These are phyloP conservation scores for Dendryphion nanum DNA, from an alignment of 2,329 filamentous ascomycete genomes.

Conservation along the genomic window DNA sequence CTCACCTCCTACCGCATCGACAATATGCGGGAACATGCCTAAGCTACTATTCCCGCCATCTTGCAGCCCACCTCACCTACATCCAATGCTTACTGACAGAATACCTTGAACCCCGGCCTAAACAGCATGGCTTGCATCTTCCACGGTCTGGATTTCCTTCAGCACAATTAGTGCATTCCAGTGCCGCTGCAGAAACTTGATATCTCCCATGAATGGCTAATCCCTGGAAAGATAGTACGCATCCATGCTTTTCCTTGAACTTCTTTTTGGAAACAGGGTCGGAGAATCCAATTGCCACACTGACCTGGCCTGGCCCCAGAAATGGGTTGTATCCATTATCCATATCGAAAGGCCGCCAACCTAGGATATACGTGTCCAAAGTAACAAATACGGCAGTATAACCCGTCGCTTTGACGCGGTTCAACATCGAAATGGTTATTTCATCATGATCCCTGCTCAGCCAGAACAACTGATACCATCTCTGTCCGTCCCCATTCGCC, in stretches of 20 bases:
- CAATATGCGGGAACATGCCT: constrained; percentile 57
- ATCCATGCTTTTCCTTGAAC: constrained; percentile 50
- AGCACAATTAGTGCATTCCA: constrained; percentile 60
- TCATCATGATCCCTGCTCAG: constrained; percentile 61
- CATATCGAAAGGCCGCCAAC: constrained; percentile 67
- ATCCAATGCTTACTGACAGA: constrained; percentile 55
- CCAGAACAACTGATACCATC: constrained; percentile 75
- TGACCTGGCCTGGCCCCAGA: constrained; percentile 39
- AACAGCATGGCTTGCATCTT: constrained; percentile 47
- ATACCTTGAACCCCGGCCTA: constrained; percentile 50
- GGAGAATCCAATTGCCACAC: constrained; percentile 61
- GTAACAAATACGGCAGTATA: constrained; percentile 68
- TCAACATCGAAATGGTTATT: constrained; percentile 60
- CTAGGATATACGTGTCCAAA: constrained; percentile 65
- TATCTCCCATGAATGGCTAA: constrained; percentile 61
- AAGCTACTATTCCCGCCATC: constrained; percentile 53
- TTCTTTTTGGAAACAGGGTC: constrained; percentile 65
- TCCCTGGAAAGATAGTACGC: constrained; percentile 40
- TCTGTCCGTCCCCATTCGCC: constrained; percentile 53
- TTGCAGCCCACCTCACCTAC: constrained; percentile 51
- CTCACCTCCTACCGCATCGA: constrained; percentile 40
- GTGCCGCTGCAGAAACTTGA: constrained; percentile 59
- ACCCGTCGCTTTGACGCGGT: constrained; percentile 61
- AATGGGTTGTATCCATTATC: constrained; percentile 39
- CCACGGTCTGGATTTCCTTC: constrained; percentile 51